Evolutionary conservation across 2,329 filamentous ascomycete species (phyloP), one percentile per base, ranked within the genome.

Genomic region (Penicillium italicum): DNA sequence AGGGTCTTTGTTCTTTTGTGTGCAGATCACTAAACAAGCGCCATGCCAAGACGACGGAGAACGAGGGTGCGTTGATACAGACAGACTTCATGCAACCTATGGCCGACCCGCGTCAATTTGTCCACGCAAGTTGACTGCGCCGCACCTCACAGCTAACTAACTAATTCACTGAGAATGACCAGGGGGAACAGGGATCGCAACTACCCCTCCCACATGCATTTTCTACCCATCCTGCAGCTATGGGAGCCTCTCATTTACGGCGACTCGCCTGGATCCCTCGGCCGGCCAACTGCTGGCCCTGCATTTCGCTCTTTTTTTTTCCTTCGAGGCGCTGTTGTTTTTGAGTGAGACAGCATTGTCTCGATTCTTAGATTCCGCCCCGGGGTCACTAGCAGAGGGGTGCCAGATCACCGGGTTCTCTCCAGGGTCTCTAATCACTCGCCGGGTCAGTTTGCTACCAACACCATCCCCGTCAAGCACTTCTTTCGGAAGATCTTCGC

Each of bases 41-140:
- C 69, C 63, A 61, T 58, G 69, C 70, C 67, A 72, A 72, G 70
- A 56, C 26, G 58, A 60, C 63, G 54, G 59, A 60, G 63, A 57
- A 60, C 60, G 56, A 57, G 47, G 41, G 10, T 62, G 63, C 59
- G 57, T 63, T 46, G 49, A 60, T 53, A 53, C 22, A 37, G 14
- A 38, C 43, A 54, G 44, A 31, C 45, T 56, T 57, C 50, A 52
- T 61, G 46, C 59, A 50, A 59, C 51, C 46, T 37, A 54, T 42
- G 38, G 36, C 53, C 49, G 55, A 58, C 56, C 58, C 54, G 59
- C 50, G 50, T 63, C 50, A 47, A 36, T 47, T 38, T 48, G 40
- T 56, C 57, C 50, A 47, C 53, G 60, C 61, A 64, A 44, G 36
- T 50, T 62, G 60, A 64, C 62, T 65, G 61, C 58, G 64, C 60